A percentile compares a stretch with the other conserved stretches of the same genome.
phyloP scores from a whole-genome alignment of 768 basidiomycete genomes.

The Tulasnella sp. region DNA sequence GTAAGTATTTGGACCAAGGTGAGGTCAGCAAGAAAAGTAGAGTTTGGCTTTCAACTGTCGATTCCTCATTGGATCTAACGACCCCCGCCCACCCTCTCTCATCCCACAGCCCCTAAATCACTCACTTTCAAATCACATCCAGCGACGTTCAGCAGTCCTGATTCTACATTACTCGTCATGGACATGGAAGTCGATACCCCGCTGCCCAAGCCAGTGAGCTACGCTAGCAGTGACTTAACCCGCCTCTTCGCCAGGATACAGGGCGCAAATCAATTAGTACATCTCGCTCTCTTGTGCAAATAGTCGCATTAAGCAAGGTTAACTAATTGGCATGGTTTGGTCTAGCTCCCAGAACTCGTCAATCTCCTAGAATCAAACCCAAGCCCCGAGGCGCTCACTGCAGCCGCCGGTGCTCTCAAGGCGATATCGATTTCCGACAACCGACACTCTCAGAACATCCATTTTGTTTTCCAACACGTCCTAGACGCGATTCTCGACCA shows the following conservation, averaged over 20 bases:
- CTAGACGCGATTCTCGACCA: not conserved
- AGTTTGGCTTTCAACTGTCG: not conserved
- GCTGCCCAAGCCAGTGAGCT: not conserved
- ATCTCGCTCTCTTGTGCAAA: not conserved
- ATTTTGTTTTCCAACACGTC: conserved; percentile 1
- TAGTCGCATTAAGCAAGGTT: not conserved
- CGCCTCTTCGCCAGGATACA: not conserved
- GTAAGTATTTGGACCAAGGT: not conserved
- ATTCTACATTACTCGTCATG: not conserved
- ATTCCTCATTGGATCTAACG: not conserved
- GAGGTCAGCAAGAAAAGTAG: not conserved
- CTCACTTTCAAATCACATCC: not conserved
- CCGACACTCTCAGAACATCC: not conserved
- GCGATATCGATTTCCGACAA: not conserved
- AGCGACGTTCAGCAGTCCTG: not conserved
- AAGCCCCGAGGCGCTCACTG: not conserved
- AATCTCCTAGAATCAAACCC: not conserved
- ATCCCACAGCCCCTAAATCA: not conserved
- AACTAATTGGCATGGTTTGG: not conserved
- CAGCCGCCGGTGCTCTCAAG: not conserved
- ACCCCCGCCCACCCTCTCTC: not conserved
- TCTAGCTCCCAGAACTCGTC: not conserved
- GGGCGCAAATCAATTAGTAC: not conserved
- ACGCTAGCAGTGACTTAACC: not conserved
- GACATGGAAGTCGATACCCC: not conserved